A percentile compares a stretch with the other conserved stretches of the same genome.
phyloP scores from a whole-genome alignment of 768 basidiomycete genomes.

The Russula foetens region DNA sequence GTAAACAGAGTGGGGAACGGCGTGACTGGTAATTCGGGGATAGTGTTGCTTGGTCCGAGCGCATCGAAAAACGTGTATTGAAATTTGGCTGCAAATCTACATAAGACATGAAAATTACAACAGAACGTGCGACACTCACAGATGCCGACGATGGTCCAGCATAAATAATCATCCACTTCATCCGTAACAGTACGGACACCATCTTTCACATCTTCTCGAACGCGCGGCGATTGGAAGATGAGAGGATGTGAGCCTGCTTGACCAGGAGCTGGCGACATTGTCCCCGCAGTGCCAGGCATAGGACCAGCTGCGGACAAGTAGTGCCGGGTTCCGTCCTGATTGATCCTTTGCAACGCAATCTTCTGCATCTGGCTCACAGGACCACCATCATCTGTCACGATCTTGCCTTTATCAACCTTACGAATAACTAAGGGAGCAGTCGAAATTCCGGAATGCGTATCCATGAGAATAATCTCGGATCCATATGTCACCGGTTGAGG shows the following conservation, averaged over 20 bases:
- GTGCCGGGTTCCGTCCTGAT: slow-evolving; percentile 74
- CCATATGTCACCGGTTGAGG: slow-evolving; percentile 89
- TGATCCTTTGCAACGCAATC: slow-evolving; percentile 81
- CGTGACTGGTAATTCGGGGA: slow-evolving; percentile 76
- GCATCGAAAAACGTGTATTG: slow-evolving; percentile 94
- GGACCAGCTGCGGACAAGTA: slow-evolving; percentile 88
- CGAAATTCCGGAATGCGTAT: slow-evolving; percentile 76
- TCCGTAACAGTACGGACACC: slow-evolving; percentile 69
- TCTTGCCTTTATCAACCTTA: slow-evolving; percentile 86
- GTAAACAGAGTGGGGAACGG: slow-evolving; percentile 86
- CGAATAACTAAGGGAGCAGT: slow-evolving; percentile 83
- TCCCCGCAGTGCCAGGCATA: slow-evolving; percentile 63
- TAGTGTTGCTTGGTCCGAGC: slow-evolving; percentile 67
- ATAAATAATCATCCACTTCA: slow-evolving; percentile 90
- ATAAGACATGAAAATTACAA: slow-evolving; percentile 11
- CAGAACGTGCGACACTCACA: slow-evolving; percentile 44
- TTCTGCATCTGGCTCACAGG: slow-evolving; percentile 97
- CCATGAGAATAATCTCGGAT: slow-evolving; percentile 78
- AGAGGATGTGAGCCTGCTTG: slow-evolving; percentile 78
- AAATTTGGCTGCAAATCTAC: slow-evolving; percentile 60
- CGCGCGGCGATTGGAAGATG: slow-evolving; percentile 68
- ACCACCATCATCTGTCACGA: slow-evolving; percentile 81
- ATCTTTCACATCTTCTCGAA: slow-evolving; percentile 77
- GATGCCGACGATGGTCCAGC: slow-evolving; percentile 94
- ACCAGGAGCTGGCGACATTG: slow-evolving; percentile 64